Evolutionary conservation across 768 basidiomycete species (phyloP).

Genomic region (Crassisporium funariophilum): DNA sequence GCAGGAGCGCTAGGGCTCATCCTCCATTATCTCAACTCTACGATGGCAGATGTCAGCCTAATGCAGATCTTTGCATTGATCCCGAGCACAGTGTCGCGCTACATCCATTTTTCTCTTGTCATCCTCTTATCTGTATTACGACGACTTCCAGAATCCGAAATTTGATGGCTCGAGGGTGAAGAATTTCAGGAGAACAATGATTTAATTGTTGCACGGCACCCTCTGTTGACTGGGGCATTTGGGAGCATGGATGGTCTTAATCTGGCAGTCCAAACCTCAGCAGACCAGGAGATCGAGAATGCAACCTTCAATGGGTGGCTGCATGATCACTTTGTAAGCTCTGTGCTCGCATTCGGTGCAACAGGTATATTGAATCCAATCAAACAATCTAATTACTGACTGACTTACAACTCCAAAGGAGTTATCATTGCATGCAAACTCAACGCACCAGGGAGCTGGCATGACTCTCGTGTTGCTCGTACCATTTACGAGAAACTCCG

Average conservation of each 20-base stretch:
- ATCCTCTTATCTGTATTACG: constrained; percentile 34
- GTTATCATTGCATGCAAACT: constrained; percentile 33
- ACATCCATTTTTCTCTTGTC: constrained; percentile 33
- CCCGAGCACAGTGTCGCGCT: constrained; percentile 36
- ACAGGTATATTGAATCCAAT: constrained; percentile 27
- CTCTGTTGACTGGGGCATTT: constrained; percentile 35
- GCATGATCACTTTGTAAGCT: constrained; percentile 40
- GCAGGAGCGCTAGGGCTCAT: constrained; percentile 41
- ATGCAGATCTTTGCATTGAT: constrained; percentile 46
- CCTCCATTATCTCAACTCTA: constrained; percentile 42
- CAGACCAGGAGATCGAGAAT: constrained; percentile 46
- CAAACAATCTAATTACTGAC: background rate
- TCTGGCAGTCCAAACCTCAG: constrained; percentile 35
- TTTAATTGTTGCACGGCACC: constrained; percentile 30
- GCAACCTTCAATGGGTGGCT: constrained; percentile 49
- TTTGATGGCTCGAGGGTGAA: constrained; percentile 26
- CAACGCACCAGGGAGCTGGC: constrained; percentile 52
- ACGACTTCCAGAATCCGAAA: constrained; percentile 28
- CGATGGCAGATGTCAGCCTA: constrained; percentile 39
- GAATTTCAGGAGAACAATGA: constrained; percentile 29
- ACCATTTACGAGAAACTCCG: constrained; percentile 39
- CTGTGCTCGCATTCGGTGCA: constrained; percentile 39
- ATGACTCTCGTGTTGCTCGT: constrained; percentile 43
- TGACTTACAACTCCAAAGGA: too few relatives aligned
- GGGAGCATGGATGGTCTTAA: constrained; percentile 44